Base-by-base conservation (phyloP, 108 stramenopile genomes). In the Cyclostephanos tholiformis region DNA sequence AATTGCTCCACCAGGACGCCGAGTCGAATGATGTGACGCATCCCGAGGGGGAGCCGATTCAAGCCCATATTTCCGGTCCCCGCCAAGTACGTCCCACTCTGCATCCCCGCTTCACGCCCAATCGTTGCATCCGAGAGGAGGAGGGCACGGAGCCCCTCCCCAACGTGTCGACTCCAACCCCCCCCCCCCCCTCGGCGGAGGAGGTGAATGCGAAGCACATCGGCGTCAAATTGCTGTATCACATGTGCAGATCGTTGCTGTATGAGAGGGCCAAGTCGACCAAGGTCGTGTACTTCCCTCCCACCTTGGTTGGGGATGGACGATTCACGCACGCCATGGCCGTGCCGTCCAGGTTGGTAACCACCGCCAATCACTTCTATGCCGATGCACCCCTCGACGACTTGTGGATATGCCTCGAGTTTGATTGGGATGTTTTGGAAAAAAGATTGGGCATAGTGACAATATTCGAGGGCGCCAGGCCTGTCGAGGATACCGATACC, bases 301-400 rank as follows among this genome's bases (percentile, higher is more conserved):
- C 92, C 26, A 96, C 95, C 2, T 96, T 93, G 81, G 58, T 68
- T 14, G 63, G 80, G 38, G 95, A 96, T 82, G 91, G 90, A 43
- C 65, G 67, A 25, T 90, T 92, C 66, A 93, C 90, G 1, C 95
- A 96, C 69, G 95, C 95, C 38, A 92, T 89, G n/a, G 79, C 79
- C 29, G 74, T 88, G 36, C 87, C 92, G 2, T 74, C 79, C 29
- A 79, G 80, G 16, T 67, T 96, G 38, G 53, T 96, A 4, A 63
- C 60, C 19, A 92, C 87, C 12, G 95, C 90, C 44, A 96, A 96
- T 82, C 91, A 92, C 68, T 96, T 92, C 76, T 96, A 93, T 65
- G 76, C 80, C 11, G 60, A 65, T 1, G 63, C 71, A 11, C 27
- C 29, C 5, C 17, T 26, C 10, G 36, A 72, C 16, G 91, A 83